Base-by-base conservation (phyloP, 2,329 filamentous ascomycete species). In the Xylariaceae sp. region DNA sequence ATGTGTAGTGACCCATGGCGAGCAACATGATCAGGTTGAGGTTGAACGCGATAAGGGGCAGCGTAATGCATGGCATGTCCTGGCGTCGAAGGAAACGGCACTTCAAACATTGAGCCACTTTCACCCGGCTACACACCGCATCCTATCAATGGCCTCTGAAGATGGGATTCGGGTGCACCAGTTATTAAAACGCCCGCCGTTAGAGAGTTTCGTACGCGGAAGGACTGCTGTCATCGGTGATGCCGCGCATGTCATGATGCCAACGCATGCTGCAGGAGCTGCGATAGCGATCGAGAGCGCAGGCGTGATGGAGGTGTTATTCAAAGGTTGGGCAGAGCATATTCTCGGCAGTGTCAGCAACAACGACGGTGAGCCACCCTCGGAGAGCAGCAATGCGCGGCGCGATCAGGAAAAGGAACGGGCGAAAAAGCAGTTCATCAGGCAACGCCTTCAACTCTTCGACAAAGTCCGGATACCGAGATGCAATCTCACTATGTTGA, bases 221-320 rank as follows among this genome's bases (percentile, higher is more conserved):
- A 59, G 61, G 7, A 50, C 59, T 4, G 62, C 55, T 17, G 17
- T 66, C 8, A 55, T 66, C 0, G 64, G 64, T 2, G 64, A 66
- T 30, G 57, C 60, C 10, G 62, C 61, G 2, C 64, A 66, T 23
- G 57, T 63, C n/a, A 66, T 66, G 64, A 15, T 66, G 51, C 64
- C 64, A 9, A 64, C 64, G 2, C 62, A 66, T 51, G 64, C 62
- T 1, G 64, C 64, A 8, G 64, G 62, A 3, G 42, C 51, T 4
- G 58, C 60, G 0, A 37, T 63, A 7, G 61, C 61, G 2, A 59
- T 66, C 5, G 64, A 66, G 57, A 63, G 62, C 17, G 61, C 64
- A 4, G 54, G 60, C 17, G 57, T 58, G 49, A 11, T 66, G 15
- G 62, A 64, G 56, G 53, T 55, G 4, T 37, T 64, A 49, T 62